Conservation (phyloP, 108 stramenopile species). For the Licmophora abbreviata region DNA sequence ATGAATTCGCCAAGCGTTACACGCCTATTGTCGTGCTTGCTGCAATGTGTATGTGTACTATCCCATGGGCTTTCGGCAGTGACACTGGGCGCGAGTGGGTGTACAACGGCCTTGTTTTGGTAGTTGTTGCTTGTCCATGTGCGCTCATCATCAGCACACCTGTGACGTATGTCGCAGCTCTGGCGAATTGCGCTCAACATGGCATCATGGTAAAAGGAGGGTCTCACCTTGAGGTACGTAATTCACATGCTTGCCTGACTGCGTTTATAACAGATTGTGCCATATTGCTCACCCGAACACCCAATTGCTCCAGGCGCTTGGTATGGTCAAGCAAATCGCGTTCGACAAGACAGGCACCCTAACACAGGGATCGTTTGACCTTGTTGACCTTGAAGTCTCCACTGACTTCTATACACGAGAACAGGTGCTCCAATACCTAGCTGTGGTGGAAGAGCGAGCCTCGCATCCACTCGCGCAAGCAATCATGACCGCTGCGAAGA, state of each 20-base stretch:
- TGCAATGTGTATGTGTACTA: slow-evolving; percentile 58
- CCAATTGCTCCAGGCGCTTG: no score
- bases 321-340: slow-evolving; percentile 37
- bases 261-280: no score
- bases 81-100: slow-evolving; percentile 55
- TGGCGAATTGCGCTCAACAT: slow-evolving; percentile 73
- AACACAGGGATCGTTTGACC: slow-evolving; percentile 53
- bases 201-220: slow-evolving; percentile 84
- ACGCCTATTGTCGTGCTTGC: slow-evolving; percentile 59
- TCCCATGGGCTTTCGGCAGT: slow-evolving; percentile 61
- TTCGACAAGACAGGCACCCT: slow-evolving; percentile 87
- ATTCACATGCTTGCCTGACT: no score
- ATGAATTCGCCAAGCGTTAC: slow-evolving; percentile 66
- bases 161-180: slow-evolving; percentile 71
- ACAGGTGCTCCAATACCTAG: slow-evolving; percentile 40
- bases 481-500: slow-evolving; percentile 48
- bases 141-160: slow-evolving; percentile 86
- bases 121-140: slow-evolving; percentile 78
- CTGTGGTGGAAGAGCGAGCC: slow-evolving; percentile 60
- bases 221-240: slow-evolving; percentile 65
- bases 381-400: slow-evolving; percentile 40
- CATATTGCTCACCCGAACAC: no score
- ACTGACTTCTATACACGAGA: slow-evolving; percentile 14
- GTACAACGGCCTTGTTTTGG: slow-evolving; percentile 57
- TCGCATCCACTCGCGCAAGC: slow-evolving; percentile 69